phyloP scores from a whole-genome alignment of 108 stramenopile genomes.

The Thalassiosira profunda region DNA sequence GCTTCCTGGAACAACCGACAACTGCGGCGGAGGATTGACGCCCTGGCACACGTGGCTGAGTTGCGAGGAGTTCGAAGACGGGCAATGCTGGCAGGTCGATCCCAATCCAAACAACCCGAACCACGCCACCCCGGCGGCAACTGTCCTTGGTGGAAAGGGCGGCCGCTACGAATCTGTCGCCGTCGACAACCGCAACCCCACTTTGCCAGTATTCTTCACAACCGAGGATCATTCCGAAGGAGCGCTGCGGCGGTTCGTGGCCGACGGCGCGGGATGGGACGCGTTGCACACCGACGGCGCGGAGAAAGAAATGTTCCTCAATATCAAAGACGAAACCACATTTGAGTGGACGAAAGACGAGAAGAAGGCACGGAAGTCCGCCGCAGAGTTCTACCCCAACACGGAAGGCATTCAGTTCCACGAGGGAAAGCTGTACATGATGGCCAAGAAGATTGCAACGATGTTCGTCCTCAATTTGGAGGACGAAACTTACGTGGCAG shows the following conservation, averaged over 20 bases:
- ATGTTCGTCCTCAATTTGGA: conserved; percentile 43
- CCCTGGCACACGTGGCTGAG: conserved; percentile 58
- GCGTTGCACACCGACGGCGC: neutral
- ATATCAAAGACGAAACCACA: conserved; percentile 9
- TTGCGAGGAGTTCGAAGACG: conserved; percentile 45
- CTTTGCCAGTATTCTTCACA: conserved; percentile 39
- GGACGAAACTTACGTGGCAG: neutral
- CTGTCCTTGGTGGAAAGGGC: conserved; percentile 1
- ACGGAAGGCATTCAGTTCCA: conserved; percentile 49
- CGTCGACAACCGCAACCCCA: conserved; percentile 5
- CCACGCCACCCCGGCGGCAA: neutral
- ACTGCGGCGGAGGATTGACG: conserved; percentile 67
- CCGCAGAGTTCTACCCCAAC: conserved; percentile 24
- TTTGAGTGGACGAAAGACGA: conserved; percentile 45
- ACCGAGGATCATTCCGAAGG: conserved; percentile 58
- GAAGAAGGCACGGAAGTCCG: conserved; percentile 11
- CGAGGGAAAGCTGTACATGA: conserved; percentile 44
- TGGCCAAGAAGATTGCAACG: conserved; percentile 22
- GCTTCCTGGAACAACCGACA: conserved; percentile 33
- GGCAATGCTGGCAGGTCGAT: conserved; percentile 42
- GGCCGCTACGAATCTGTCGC: conserved; percentile 53
- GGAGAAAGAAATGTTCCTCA: neutral
- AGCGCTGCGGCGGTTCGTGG: conserved; percentile 32
- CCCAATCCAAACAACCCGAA: conserved; percentile 3
- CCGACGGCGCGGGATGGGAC: neutral